Base-by-base conservation (phyloP, 108 stramenopile species). In the Fistulifera pelliculosa region DNA sequence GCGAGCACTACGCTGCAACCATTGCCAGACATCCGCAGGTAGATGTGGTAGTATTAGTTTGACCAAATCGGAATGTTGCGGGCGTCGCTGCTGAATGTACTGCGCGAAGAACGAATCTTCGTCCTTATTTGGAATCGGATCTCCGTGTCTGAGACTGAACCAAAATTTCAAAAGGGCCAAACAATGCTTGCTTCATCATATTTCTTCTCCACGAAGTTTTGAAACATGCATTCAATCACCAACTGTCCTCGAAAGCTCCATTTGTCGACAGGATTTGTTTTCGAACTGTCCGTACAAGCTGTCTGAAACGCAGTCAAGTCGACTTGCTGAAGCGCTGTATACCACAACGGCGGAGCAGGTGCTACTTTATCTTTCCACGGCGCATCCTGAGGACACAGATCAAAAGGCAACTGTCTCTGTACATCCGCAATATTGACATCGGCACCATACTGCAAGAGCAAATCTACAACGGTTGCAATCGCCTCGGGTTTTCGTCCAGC, bases 401-500 rank as follows among this genome's bases (percentile, higher is more conserved):
- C 76, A 21, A 73, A 41, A 0, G 80, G 68, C 39, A 64, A 54
- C 31, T 56, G 52, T 38, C 62, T 66, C n/a, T 41, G 58, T 16
- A 26, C 7, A 72, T 87, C 85, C 5, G 41, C 13, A 0, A 60
- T 6, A 4, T 47, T 28, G 10, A 62, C 63, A 73, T 85, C 65
- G 16, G 84, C 80, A 6, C 75, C 75, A 3, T 65, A 64, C 27
- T 65, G 45, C 27, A 81, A 38, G 17, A 85, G 42, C 1, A 69
- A 27, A 24, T 58, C 38, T 31, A 77, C 44, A 82, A 18, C 44
- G 74, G 68, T 23, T 12, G 24, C 38, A 15, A 65, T 47, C 5
- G 70, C 60, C 26, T 61, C 70, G 51, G 68, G 71, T 27, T 60
- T 62, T 2, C 76, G 65, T 64, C 79, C 77, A 4, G 79, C 52